Percentiles rank a stretch among this genome's conserved stretches.
phyloP scores from a whole-genome alignment of 78 protist genomes.

The Isochrysis galbana region DNA sequence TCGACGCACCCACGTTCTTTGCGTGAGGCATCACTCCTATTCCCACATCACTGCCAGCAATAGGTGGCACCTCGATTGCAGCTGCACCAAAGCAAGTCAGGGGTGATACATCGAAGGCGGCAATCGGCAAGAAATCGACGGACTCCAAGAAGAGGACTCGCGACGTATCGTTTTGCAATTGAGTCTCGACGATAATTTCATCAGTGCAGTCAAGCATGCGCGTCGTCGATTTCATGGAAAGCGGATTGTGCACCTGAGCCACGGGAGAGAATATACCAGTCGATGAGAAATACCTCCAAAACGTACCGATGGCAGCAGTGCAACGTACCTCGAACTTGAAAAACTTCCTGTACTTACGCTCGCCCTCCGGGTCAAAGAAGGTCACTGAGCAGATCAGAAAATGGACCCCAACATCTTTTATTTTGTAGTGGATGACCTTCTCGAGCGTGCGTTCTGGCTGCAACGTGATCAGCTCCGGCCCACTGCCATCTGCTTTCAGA shows the following conservation, averaged over 20 bases:
- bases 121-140: neutral
- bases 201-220: neutral
- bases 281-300: too few species aligned
- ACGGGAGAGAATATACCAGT: too few species aligned
- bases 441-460: neutral
- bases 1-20: too few species aligned
- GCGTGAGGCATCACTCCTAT: neutral
- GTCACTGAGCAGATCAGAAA: neutral
- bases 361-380: neutral
- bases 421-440: neutral
- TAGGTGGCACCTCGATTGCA: neutral
- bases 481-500: neutral
- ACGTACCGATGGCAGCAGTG: too few species aligned
- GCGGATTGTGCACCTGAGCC: conserved; percentile 15
- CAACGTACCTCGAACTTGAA: conserved; percentile 11
- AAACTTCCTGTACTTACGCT: neutral
- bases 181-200: conserved; percentile 4
- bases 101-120: neutral
- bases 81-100: neutral
- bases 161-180: neutral
- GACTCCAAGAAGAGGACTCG: neutral
- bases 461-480: neutral
- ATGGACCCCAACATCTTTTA: neutral
- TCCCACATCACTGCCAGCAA: neutral
- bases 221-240: neutral